These are phyloP conservation scores for Nymphaea colorata DNA, from an alignment of 164 flowering plant genomes.

Conservation along the genomic window DNA sequence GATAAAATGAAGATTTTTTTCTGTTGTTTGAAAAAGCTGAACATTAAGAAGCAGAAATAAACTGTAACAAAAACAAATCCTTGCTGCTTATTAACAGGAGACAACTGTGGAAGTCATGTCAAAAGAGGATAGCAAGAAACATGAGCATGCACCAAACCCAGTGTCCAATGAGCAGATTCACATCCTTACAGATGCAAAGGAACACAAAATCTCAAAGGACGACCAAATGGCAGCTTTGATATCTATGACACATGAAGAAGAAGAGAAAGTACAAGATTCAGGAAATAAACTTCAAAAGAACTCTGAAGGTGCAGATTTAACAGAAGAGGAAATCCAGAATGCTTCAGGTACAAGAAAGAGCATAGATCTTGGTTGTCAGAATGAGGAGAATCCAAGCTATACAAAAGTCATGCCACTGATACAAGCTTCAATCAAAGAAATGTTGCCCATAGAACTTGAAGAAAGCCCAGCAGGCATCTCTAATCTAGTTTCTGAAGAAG, in stretches of 20 bases:
- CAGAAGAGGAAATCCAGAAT: neutral
- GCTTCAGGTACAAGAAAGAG: neutral
- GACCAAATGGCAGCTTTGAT: conserved; percentile 2
- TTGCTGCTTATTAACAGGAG: neutral
- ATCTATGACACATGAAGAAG: neutral
- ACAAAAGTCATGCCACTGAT: neutral
- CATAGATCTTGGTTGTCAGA: neutral
- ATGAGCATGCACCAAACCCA: neutral
- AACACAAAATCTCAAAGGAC: neutral
- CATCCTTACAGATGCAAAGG: neutral
- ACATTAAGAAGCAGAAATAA: no score
- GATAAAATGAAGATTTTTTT: no score
- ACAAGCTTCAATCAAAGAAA: conserved; percentile 11
- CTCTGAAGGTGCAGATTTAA: neutral
- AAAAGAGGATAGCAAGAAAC: neutral
- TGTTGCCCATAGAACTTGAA: conserved; percentile 3
- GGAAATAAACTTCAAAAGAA: neutral
- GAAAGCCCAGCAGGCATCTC: conserved; percentile 6
- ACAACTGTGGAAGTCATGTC: neutral
- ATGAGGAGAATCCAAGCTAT: neutral
- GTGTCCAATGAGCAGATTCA: neutral
- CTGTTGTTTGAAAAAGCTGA: no score
- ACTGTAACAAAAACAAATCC: neutral
- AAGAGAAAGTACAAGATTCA: neutral
- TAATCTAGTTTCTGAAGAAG: conserved; percentile 4